Evolutionary conservation across 352 stramenopile species (phyloP).

Genomic region (Pythium brachiatum): DNA sequence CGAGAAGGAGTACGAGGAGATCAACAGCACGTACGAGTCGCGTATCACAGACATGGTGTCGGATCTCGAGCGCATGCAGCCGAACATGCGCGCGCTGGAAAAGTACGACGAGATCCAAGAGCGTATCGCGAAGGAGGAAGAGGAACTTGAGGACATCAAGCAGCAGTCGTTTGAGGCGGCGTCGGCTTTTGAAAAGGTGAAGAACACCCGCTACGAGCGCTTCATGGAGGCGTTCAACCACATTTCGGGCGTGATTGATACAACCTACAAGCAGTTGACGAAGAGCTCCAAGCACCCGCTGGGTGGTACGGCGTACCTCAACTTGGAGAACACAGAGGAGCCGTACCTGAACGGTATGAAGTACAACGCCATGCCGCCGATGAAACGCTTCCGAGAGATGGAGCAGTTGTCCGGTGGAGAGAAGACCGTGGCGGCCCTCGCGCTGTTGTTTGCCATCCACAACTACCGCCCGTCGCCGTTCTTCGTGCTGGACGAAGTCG

Average conservation of each 20-base stretch:
- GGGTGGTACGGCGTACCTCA: constrained; percentile 80
- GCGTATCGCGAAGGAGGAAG: constrained; percentile 76
- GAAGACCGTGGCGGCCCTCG: constrained; percentile 98
- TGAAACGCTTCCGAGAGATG: constrained; percentile 99
- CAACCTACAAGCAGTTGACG: constrained; percentile 97
- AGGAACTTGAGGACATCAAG: constrained; percentile 73
- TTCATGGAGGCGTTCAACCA: constrained; percentile 96
- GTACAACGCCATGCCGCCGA: constrained; percentile 99
- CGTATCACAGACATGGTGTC: constrained; percentile 60
- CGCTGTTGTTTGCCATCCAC: constrained; percentile 99
- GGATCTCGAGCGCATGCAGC: constrained; percentile 94
- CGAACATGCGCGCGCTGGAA: constrained; percentile 96
- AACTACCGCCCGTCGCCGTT: constrained; percentile 95
- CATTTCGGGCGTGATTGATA: constrained; percentile 91
- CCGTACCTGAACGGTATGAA: constrained; percentile 98
- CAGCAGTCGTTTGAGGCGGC: constrained; percentile 56
- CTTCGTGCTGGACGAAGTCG: constrained; percentile 99
- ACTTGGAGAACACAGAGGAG: constrained; percentile 89
- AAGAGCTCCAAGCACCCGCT: constrained; percentile 97
- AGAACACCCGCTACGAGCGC: constrained; percentile 63
- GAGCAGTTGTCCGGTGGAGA: constrained; percentile 98
- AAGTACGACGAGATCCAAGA: constrained; percentile 86
- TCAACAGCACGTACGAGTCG: constrained; percentile 66
- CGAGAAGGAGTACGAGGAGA: constrained; percentile 87
- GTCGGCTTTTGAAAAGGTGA: constrained; percentile 75